Percentiles rank a stretch among this genome's conserved stretches.
phyloP scores from a whole-genome alignment of 352 stramenopile species.

The Pythium catenulatum region DNA sequence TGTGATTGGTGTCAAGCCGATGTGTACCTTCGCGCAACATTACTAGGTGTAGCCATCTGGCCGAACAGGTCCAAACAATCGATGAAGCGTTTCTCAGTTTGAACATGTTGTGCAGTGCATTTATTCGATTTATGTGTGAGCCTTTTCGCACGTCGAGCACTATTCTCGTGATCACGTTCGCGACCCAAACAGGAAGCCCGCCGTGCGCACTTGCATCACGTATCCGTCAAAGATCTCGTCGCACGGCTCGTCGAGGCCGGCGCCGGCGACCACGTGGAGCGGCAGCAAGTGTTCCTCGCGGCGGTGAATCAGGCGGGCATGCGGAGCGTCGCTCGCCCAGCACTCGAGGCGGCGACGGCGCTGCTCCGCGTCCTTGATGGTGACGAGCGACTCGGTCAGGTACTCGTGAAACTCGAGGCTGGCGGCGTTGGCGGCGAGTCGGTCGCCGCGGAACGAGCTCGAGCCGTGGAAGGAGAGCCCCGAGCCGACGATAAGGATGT shows the following conservation, averaged over 20 bases:
- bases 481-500: conserved; percentile 93
- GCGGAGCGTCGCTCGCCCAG: conserved; percentile 68
- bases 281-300: conserved; percentile 78
- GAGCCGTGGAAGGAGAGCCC: conserved; percentile 62
- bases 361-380: conserved; percentile 21
- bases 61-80: background rate
- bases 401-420: conserved; percentile 48
- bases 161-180: background rate
- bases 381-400: conserved; percentile 34
- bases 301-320: conserved; percentile 65
- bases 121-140: too few species aligned
- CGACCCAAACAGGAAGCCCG: conserved; percentile 46
- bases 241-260: conserved; percentile 71
- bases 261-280: conserved; percentile 74
- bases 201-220: conserved; percentile 47
- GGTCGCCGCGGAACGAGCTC: conserved; percentile 23
- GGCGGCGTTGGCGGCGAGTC: background rate
- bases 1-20: background rate
- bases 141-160: too few species aligned
- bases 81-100: too few species aligned
- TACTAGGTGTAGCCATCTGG: conserved; percentile 24
- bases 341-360: conserved; percentile 54
- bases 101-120: too few species aligned
- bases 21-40: conserved; percentile 64
- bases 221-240: conserved; percentile 54